These are phyloP conservation scores for Solanum piurae DNA, from an alignment of 257 asterid species.

Conservation along the genomic window DNA sequence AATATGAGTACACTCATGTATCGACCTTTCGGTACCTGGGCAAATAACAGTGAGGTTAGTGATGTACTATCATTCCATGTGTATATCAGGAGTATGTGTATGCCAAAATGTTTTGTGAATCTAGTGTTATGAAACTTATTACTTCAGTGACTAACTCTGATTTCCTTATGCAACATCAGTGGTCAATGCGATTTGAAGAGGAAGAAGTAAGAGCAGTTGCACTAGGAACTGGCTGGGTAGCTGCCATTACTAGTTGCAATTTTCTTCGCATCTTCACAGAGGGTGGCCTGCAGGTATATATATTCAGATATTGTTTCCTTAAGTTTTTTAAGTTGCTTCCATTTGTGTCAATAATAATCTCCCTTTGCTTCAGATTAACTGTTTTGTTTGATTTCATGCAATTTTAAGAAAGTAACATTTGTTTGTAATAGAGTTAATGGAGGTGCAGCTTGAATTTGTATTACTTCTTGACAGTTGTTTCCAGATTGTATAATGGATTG, in stretches of 20 bases:
- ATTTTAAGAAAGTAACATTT: background rate
- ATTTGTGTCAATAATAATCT: background rate
- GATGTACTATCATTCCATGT: background rate
- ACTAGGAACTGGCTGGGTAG: slow-evolving; percentile 82
- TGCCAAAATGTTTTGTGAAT: background rate
- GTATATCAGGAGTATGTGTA: background rate
- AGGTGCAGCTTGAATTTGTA: background rate
- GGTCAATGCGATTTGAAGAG: slow-evolving; percentile 98
- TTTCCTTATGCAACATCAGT: slow-evolving; percentile 40
- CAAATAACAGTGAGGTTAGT: slow-evolving; percentile 85
- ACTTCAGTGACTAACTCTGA: slow-evolving; percentile 7
- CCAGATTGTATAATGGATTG: background rate
- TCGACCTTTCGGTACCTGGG: slow-evolving; percentile 94
- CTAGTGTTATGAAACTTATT: background rate
- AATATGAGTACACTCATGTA: slow-evolving; percentile 93
- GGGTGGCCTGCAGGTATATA: slow-evolving; percentile 82
- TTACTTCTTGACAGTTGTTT: background rate
- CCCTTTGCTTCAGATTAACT: background rate
- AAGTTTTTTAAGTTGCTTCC: background rate
- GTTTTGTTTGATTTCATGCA: background rate
- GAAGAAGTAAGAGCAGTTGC: slow-evolving; percentile 94
- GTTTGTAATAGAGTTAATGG: background rate
- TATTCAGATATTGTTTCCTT: background rate
- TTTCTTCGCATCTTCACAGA: slow-evolving; percentile 78
- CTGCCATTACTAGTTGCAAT: slow-evolving; percentile 86